A percentile compares a stretch with the other conserved stretches of the same genome.
Evolutionary conservation across 139 green algal species (phyloP).

Genomic region (Chlamydomonas urium): DNA sequence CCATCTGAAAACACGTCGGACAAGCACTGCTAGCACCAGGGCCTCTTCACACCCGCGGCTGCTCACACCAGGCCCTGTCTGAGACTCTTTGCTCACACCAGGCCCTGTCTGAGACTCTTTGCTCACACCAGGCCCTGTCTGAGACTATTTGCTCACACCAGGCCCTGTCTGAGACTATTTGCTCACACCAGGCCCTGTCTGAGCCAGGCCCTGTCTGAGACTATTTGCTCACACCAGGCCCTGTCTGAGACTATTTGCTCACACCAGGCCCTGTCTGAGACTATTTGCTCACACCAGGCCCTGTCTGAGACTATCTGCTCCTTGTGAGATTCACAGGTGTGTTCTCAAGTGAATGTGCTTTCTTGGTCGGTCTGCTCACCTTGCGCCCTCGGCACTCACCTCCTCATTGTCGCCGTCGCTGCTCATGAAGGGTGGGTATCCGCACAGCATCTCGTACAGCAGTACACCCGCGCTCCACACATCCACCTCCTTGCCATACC

Average conservation of each 20-base stretch:
- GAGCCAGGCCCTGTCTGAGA: no score
- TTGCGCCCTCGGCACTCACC: conserved; percentile 24
- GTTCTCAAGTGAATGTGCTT: background rate
- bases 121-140: no score
- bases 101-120: no score
- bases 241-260: background rate
- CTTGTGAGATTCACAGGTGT: background rate
- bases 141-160: no score
- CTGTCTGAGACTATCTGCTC: background rate
- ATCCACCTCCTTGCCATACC: conserved; percentile 68
- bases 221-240: no score
- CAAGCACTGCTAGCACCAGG: no score
- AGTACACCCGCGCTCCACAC: conserved; percentile 88
- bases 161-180: no score
- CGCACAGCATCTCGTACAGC: conserved; percentile 94
- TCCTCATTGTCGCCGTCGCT: conserved; percentile 49
- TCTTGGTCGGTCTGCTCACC: background rate
- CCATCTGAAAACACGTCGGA: no score
- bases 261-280: background rate
- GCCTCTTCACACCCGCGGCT: no score
- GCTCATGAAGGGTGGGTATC: conserved; percentile 66
- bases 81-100: no score
- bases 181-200: no score
- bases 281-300: background rate
- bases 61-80: no score